phyloP scores from a whole-genome alignment of 2,329 filamentous ascomycete genomes.

The Didymella sp. region DNA sequence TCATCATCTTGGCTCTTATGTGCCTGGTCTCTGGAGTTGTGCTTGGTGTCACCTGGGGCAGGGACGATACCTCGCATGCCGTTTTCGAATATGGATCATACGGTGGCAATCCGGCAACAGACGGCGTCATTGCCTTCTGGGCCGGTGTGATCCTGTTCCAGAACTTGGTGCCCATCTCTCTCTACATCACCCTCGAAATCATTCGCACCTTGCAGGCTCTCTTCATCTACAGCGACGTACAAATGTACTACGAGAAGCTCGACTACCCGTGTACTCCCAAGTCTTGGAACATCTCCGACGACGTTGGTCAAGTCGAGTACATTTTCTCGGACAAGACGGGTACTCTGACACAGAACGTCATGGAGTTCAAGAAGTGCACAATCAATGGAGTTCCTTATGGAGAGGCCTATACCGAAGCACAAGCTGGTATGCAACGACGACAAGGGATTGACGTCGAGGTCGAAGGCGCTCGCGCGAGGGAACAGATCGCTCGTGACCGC shows the following conservation, averaged over 20 bases:
- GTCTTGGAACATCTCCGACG: constrained; percentile 98
- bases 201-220: constrained; percentile 90
- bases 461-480: constrained; percentile 73
- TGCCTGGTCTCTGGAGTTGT: constrained; percentile 85
- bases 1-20: constrained; percentile 86
- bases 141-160: constrained; percentile 93
- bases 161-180: constrained; percentile 97
- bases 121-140: constrained; percentile 97
- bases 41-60: constrained; percentile 81
- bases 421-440: constrained; percentile 93
- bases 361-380: constrained; percentile 99
- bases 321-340: constrained; percentile 97
- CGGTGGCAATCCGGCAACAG: constrained; percentile 73
- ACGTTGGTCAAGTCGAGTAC: constrained; percentile 97
- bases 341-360: constrained; percentile 88
- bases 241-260: constrained; percentile 96
- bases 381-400: constrained; percentile 97
- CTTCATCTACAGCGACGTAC: constrained; percentile 95
- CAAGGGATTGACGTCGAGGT: constrained; percentile 85
- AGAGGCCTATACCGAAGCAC: constrained; percentile 96
- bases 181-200: constrained; percentile 97
- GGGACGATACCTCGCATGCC: constrained; percentile 73
- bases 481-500: constrained; percentile 81
- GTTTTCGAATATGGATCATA: constrained; percentile 89
- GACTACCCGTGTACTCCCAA: constrained; percentile 97